Conservation (phyloP, 169 alveolate species). For the Amoebophrya sp. region DNA sequence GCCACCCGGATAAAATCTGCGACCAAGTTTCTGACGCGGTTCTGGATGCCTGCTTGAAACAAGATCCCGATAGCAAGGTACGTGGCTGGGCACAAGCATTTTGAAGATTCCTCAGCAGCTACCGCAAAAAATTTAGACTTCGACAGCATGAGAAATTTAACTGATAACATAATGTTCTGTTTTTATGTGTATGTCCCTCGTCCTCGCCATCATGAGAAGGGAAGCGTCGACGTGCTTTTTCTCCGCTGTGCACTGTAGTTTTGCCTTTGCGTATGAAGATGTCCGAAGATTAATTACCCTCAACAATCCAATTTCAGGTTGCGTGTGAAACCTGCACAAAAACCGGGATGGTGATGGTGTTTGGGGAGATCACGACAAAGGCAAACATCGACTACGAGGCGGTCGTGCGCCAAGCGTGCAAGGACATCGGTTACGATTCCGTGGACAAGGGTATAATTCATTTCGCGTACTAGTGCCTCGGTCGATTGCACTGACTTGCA, state of each 20-base stretch:
- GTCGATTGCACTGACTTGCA: too few species aligned
- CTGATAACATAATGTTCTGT: too few species aligned
- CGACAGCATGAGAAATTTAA: too few species aligned
- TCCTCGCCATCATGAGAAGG: too few species aligned
- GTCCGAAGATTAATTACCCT: too few species aligned
- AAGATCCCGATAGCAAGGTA: slow-evolving; percentile 69
- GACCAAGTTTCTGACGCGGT: slow-evolving; percentile 99
- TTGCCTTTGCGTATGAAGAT: too few species aligned
- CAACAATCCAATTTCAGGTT: slow-evolving; percentile 52
- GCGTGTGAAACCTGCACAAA: slow-evolving; percentile 95
- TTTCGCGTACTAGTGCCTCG: too few species aligned
- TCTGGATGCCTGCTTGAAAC: slow-evolving; percentile 95
- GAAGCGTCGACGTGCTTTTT: too few species aligned
- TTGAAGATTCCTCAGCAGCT: too few species aligned
- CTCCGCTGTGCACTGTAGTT: too few species aligned
- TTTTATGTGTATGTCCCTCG: too few species aligned
- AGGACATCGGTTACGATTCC: slow-evolving; percentile 64
- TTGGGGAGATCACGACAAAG: slow-evolving; percentile 94
- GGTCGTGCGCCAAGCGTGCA: slow-evolving; percentile 84
- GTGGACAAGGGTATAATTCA: slow-evolving; percentile 53
- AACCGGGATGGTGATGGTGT: slow-evolving; percentile 87
- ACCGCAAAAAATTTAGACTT: too few species aligned
- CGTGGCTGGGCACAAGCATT: slow-evolving; percentile 80
- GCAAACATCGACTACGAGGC: slow-evolving; percentile 84
- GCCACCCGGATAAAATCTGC: slow-evolving; percentile 99